phyloP scores from a whole-genome alignment of 2,329 filamentous ascomycete species.

The Trichoderma sp. region DNA sequence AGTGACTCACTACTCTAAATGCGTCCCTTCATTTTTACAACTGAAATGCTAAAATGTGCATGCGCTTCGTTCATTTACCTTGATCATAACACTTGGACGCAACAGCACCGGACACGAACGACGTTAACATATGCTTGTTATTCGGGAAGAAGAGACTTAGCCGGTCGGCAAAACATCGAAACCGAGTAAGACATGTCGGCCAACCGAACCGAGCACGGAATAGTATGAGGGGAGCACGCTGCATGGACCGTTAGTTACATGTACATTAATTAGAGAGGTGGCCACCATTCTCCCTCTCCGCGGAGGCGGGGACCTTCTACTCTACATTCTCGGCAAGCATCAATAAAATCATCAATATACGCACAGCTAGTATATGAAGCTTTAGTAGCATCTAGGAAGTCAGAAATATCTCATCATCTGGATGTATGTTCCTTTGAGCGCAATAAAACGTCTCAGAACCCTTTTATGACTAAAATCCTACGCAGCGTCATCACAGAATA shows the following conservation, averaged over 20 bases:
- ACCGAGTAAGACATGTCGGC: background rate
- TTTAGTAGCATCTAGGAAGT: background rate
- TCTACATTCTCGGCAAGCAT: background rate
- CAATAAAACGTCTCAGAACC: background rate
- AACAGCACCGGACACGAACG: background rate
- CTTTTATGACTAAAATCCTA: background rate
- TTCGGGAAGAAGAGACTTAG: background rate
- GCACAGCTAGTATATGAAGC: background rate
- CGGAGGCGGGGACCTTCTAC: background rate
- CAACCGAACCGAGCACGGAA: background rate
- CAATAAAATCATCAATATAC: background rate
- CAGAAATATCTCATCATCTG: background rate
- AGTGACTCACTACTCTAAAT: fast-evolving
- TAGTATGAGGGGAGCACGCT: background rate
- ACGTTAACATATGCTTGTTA: background rate
- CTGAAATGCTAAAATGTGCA: background rate
- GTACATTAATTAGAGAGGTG: background rate
- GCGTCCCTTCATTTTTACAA: background rate
- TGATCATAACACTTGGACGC: background rate
- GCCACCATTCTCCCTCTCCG: background rate
- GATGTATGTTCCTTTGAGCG: background rate
- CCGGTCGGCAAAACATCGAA: background rate
- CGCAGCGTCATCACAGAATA: background rate
- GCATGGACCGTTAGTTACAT: background rate
- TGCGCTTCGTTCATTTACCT: background rate